phyloP scores from a whole-genome alignment of 2,329 filamentous ascomycete species.

The Lachnellula cervina region DNA sequence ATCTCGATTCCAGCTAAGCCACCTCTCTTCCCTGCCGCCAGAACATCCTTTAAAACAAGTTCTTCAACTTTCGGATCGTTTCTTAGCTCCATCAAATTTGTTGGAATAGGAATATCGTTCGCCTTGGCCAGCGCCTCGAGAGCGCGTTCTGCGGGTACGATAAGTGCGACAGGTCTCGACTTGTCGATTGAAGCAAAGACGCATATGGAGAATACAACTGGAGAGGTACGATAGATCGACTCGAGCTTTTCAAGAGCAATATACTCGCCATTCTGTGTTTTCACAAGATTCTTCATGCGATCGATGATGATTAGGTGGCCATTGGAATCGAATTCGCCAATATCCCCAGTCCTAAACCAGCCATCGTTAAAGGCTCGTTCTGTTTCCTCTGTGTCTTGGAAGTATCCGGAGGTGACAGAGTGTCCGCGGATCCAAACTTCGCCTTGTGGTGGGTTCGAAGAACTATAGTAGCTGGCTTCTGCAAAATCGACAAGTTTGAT shows the following conservation, averaged over 20 bases:
- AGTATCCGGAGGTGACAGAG: conserved; percentile 73
- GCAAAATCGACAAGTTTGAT: conserved; percentile 88
- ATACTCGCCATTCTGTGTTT: conserved; percentile 93
- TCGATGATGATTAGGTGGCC: conserved; percentile 87
- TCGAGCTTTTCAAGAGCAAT: conserved; percentile 96
- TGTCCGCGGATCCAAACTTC: conserved; percentile 86
- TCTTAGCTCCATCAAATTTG: conserved; percentile 60
- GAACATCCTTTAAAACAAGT: conserved; percentile 62
- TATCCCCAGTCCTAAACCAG: conserved; percentile 97
- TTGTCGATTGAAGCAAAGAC: conserved; percentile 73
- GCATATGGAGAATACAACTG: conserved; percentile 82
- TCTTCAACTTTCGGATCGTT: conserved; percentile 59
- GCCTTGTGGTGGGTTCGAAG: conserved; percentile 74
- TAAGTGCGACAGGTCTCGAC: conserved; percentile 75
- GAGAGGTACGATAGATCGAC: conserved; percentile 76
- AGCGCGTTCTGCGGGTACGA: conserved; percentile 62
- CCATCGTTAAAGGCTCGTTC: conserved; percentile 75
- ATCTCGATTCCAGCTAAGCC: conserved; percentile 69
- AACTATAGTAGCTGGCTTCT: conserved; percentile 75
- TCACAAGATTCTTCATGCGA: conserved; percentile 97
- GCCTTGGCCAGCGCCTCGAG: conserved; percentile 55
- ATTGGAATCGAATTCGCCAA: conserved; percentile 77
- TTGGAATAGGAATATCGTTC: conserved; percentile 55
- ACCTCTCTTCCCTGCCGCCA: conserved; percentile 57
- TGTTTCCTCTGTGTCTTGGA: conserved; percentile 81